A percentile compares a stretch with the other conserved stretches of the same genome.
These are phyloP conservation scores for Fusarium transvaalense DNA, from an alignment of 2,329 filamentous ascomycete genomes.

Conservation along the genomic window DNA sequence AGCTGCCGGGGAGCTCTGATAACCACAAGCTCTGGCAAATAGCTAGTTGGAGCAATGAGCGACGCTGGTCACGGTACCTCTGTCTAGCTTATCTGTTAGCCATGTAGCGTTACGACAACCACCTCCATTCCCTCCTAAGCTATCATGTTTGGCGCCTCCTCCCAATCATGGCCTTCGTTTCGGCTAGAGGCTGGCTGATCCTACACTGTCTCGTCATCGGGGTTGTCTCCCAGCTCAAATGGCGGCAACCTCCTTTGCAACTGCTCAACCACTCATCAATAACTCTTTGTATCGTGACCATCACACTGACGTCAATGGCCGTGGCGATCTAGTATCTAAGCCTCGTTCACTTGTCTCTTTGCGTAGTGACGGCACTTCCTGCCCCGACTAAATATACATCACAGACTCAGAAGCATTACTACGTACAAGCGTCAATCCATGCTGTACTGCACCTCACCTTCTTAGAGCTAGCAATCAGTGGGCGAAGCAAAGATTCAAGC, in stretches of 20 bases:
- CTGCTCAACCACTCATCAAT: conserved; percentile 19
- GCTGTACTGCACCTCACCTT: conserved; percentile 1
- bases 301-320: conserved; percentile 49
- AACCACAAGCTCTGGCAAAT: conserved; percentile 23
- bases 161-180: conserved; percentile 32
- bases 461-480: conserved; percentile 5
- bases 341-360: conserved; percentile 28
- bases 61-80: conserved; percentile 38
- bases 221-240: conserved; percentile 16
- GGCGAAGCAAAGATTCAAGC: conserved; percentile 24
- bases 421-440: conserved; percentile 6
- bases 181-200: conserved; percentile 33
- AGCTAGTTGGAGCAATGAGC: conserved; percentile 8
- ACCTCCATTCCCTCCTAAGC: conserved; percentile 6
- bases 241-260: conserved; percentile 23
- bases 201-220: conserved; percentile 32
- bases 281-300: conserved; percentile 43
- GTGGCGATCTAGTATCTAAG: conserved; percentile 36
- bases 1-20: conserved; percentile 23
- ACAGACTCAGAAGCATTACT: not conserved
- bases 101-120: conserved; percentile 26
- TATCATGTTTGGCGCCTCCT: conserved; percentile 6
- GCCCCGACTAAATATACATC: conserved; percentile 4
- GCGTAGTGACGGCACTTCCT: conserved; percentile 12
- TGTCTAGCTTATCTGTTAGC: conserved; percentile 32